Conservation (phyloP, 768 basidiomycete genomes). For the Tricholoma saponaceum region DNA sequence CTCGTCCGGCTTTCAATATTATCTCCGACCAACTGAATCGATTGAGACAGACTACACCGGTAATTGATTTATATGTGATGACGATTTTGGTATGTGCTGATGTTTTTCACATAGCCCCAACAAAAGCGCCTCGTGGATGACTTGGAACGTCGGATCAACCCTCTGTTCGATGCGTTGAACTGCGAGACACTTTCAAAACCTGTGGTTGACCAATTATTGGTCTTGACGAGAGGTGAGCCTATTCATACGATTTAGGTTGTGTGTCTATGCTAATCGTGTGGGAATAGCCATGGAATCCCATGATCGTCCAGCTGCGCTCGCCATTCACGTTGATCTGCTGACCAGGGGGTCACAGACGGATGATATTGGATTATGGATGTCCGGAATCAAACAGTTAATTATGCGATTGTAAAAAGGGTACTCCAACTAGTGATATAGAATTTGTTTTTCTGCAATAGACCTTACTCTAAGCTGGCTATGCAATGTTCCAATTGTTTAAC, state of each 20-base stretch:
- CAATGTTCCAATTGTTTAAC: background rate
- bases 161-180: conserved; percentile 89
- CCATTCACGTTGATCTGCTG: conserved; percentile 82
- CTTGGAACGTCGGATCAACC: conserved; percentile 79
- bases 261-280: conserved; percentile 3
- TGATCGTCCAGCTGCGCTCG: conserved; percentile 73
- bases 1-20: conserved; percentile 61
- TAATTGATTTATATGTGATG: conserved; percentile 32
- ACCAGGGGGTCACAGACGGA: conserved; percentile 76
- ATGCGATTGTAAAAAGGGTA: conserved; percentile 45
- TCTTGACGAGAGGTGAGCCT: conserved; percentile 65
- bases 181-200: conserved; percentile 73
- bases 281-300: conserved; percentile 71
- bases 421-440: background rate
- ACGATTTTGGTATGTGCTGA: background rate
- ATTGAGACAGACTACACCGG: conserved; percentile 73
- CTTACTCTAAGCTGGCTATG: background rate
- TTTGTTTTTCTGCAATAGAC: background rate
- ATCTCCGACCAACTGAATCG: conserved; percentile 59
- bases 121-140: conserved; percentile 86
- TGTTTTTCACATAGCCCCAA: conserved; percentile 48
- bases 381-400: conserved; percentile 86
- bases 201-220: conserved; percentile 67
- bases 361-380: conserved; percentile 86
- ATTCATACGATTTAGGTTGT: background rate